Evolutionary conservation across 192 early-diverging fungal species (phyloP).

Genomic region (Coemansia sp.): DNA sequence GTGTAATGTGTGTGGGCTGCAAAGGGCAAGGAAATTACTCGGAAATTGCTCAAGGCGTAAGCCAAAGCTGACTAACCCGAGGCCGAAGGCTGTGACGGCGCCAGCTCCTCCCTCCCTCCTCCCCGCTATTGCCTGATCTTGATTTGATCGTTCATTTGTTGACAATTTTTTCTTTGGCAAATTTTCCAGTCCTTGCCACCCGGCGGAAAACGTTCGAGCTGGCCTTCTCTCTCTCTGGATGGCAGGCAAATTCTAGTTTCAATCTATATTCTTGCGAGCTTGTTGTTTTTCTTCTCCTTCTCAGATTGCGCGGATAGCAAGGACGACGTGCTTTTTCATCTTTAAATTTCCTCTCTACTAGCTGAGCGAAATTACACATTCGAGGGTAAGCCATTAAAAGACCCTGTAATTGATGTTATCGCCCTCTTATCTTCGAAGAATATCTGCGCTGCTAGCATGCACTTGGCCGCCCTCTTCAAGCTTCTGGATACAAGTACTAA

Average conservation of each 20-base stretch:
- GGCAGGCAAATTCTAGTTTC: too few species aligned
- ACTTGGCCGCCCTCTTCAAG: background rate
- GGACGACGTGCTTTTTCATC: background rate
- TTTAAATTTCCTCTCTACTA: conserved; percentile 1
- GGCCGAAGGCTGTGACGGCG: too few species aligned
- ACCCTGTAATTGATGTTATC: conserved; percentile 4
- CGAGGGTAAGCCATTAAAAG: conserved; percentile 3
- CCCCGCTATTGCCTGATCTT: background rate
- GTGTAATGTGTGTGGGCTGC: too few species aligned
- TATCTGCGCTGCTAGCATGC: too few species aligned
- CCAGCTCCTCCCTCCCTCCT: background rate
- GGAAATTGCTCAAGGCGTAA: too few species aligned
- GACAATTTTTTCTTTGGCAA: background rate
- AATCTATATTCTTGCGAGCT: background rate
- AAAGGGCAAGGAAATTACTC: too few species aligned
- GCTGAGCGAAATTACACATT: background rate
- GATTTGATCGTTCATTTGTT: background rate
- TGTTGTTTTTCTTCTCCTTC: background rate
- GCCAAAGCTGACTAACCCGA: too few species aligned
- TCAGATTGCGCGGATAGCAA: conserved; percentile 4
- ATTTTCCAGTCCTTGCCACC: background rate
- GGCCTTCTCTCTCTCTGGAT: background rate
- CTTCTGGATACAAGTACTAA: background rate
- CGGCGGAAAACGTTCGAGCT: background rate
- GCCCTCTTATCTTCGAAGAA: conserved; percentile 5